These are phyloP conservation scores for Acacia melanoxylon DNA, from an alignment of 306 rosid species.

Conservation along the genomic window DNA sequence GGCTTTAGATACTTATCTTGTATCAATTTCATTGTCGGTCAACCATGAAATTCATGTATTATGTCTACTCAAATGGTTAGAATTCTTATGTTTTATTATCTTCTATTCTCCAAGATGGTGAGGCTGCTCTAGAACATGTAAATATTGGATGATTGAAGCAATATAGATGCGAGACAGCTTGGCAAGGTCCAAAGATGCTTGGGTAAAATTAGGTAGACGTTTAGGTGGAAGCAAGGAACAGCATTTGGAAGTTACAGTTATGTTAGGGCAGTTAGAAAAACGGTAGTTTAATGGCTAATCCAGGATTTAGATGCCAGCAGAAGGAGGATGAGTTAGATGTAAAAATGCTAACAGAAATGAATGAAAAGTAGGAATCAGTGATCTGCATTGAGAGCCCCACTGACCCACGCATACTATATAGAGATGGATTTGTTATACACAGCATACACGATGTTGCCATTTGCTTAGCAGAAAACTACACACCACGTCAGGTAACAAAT, in stretches of 20 bases:
- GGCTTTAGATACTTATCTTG: conserved; percentile 15
- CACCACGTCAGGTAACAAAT: background rate
- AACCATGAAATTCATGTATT: background rate
- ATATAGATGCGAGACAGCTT: conserved; percentile 6
- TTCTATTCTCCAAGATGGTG: conserved; percentile 10
- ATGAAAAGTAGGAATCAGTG: background rate
- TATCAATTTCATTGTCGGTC: conserved; percentile 25
- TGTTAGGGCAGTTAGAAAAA: background rate
- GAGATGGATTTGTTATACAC: background rate
- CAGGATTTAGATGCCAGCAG: conserved; percentile 21
- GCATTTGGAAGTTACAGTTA: background rate
- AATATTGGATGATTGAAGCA: conserved; percentile 24
- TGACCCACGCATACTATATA: background rate
- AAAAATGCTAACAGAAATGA: background rate
- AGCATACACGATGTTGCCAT: background rate
- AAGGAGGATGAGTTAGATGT: conserved; percentile 12
- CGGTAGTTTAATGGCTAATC: background rate
- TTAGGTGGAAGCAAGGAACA: conserved; percentile 10
- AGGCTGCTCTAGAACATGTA: conserved; percentile 20
- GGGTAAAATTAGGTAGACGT: conserved; percentile 2
- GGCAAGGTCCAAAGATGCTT: conserved; percentile 6
- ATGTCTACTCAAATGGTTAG: background rate
- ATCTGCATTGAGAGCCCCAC: background rate
- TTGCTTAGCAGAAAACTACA: background rate
- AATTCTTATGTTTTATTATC: conserved; percentile 31